Conservation (phyloP, 371 early-diverging fungal species). For the Mortierella sp. region DNA sequence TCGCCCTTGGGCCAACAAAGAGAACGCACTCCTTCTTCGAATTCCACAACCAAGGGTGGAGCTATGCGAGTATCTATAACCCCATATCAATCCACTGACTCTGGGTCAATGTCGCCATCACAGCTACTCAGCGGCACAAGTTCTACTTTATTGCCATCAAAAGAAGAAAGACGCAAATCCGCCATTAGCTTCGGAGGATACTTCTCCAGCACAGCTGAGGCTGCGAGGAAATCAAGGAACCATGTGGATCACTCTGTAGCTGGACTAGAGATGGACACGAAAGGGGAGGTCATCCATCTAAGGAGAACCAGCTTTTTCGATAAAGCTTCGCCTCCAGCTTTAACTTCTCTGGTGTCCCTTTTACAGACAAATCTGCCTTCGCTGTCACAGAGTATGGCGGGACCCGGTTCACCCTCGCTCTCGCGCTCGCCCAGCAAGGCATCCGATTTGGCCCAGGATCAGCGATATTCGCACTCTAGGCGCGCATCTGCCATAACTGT, state of each 20-base stretch:
- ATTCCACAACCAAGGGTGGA: slow-evolving; percentile 3
- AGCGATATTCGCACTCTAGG: slow-evolving; percentile 1
- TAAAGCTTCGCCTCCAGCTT: slow-evolving; percentile 19
- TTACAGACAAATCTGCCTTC: slow-evolving; percentile 23
- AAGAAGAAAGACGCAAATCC: slow-evolving; percentile 50
- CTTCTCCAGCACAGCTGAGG: slow-evolving; percentile 26
- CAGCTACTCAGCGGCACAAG: slow-evolving; percentile 13
- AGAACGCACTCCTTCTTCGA: slow-evolving; percentile 10
- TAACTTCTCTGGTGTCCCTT: slow-evolving; percentile 20
- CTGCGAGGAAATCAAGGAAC: slow-evolving; percentile 20
- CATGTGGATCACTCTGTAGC: slow-evolving; percentile 21
- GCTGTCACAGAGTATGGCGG: slow-evolving; percentile 6
- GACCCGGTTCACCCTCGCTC: slow-evolving; percentile 6
- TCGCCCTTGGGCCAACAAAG: slow-evolving; percentile 1
- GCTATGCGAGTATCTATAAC: background rate
- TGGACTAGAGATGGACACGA: slow-evolving; percentile 24
- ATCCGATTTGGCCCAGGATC: background rate
- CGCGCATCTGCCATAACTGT: slow-evolving; percentile 1
- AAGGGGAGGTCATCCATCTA: slow-evolving; percentile 39
- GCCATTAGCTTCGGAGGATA: slow-evolving; percentile 52
- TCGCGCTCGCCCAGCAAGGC: slow-evolving; percentile 30
- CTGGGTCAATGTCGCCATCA: slow-evolving; percentile 18
- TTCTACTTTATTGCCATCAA: slow-evolving; percentile 7
- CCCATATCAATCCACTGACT: slow-evolving; percentile 11
- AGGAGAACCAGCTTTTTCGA: slow-evolving; percentile 42